Evolutionary conservation across 495 filamentous ascomycete species (phyloP).

Genomic region (Staphylotrichum longicolle): DNA sequence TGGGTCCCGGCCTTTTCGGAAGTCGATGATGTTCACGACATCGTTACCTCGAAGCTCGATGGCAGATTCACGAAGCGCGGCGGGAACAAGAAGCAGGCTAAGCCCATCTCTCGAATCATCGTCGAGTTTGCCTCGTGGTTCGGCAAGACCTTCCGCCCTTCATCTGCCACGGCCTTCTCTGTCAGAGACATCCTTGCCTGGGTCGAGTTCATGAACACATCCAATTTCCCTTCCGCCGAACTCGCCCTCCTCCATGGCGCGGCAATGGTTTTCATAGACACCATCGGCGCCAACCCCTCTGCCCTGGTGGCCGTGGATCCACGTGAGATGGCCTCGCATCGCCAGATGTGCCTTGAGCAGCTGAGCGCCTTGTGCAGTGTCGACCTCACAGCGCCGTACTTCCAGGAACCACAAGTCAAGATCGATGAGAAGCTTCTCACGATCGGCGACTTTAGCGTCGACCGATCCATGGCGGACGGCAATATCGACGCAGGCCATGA

Average conservation of each 20-base stretch:
- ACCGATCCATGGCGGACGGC: slow-evolving; percentile 43
- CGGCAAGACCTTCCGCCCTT: slow-evolving; percentile 69
- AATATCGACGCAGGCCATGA: slow-evolving; percentile 63
- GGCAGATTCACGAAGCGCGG: slow-evolving; percentile 32
- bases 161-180: slow-evolving; percentile 70
- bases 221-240: slow-evolving; percentile 40
- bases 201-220: slow-evolving; percentile 87
- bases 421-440: slow-evolving; percentile 50
- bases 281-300: slow-evolving; percentile 88
- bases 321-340: slow-evolving; percentile 57
- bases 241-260: slow-evolving; percentile 73
- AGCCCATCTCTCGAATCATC: slow-evolving; percentile 59
- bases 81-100: slow-evolving; percentile 14
- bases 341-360: slow-evolving; percentile 67
- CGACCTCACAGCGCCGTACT: slow-evolving; percentile 64
- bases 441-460: slow-evolving; percentile 73
- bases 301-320: slow-evolving; percentile 69
- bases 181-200: slow-evolving; percentile 87
- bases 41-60: slow-evolving; percentile 71
- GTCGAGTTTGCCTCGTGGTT: slow-evolving; percentile 93
- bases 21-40: slow-evolving; percentile 79
- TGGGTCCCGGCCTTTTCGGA: slow-evolving; percentile 89
- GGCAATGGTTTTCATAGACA: slow-evolving; percentile 93
- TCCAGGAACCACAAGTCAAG: slow-evolving; percentile 45
- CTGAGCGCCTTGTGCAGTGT: slow-evolving; percentile 62